Base-by-base conservation (phyloP, 2,329 filamentous ascomycete species). In the Phialophora chinensis region DNA sequence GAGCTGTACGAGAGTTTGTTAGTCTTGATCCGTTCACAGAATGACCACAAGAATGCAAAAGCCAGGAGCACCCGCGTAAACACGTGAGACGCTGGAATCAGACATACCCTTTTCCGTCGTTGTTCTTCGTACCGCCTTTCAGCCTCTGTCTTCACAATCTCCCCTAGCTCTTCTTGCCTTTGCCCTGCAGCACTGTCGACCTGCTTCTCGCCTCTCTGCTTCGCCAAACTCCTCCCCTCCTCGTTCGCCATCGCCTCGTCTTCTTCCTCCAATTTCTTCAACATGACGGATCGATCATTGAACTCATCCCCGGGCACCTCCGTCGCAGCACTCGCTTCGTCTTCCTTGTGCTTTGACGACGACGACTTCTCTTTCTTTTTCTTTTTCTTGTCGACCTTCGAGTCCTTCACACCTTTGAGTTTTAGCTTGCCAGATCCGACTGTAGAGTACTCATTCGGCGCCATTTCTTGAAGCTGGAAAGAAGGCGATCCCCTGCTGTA, bases 111-210 rank as follows among this genome's bases (percentile, higher is more conserved):
- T 80, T 92, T 95, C 77, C 88, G 86, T 77, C 90, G 87, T 73
- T 87, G 85, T 80, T 98, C 94, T 72, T 96, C 92, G 74, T 95
- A 87, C 53, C 88, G 85, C 72, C 85, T 84, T 81, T 99, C 92
- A 1, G 93, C 88, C 69, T 96, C 92, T 0, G 94, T 98, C 83
- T 96, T 97, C 67, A 79, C 79, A 69, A 74, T n/a, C 10, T 73
- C 72, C 23, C 71, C 66, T 17, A 78, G 77, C 6, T 67, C 66
- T 8, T 74, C 75, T 47, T 77, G 74, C n/a, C 74, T 74, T 23
- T 17, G 47, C 17, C 17, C n/a, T 11, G 29, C 31, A 12, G n/a
- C 29, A 8, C 33, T 47, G 4, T 38, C 14, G 14, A 8, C 29
- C 20, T 12, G 17, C 17, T 14, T 29, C 20, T 42, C 47, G 29